Evolutionary conservation across 2,329 filamentous ascomycete genomes (phyloP), one percentile per base, ranked within the genome.

Genomic region (Colletotrichum sp.): DNA sequence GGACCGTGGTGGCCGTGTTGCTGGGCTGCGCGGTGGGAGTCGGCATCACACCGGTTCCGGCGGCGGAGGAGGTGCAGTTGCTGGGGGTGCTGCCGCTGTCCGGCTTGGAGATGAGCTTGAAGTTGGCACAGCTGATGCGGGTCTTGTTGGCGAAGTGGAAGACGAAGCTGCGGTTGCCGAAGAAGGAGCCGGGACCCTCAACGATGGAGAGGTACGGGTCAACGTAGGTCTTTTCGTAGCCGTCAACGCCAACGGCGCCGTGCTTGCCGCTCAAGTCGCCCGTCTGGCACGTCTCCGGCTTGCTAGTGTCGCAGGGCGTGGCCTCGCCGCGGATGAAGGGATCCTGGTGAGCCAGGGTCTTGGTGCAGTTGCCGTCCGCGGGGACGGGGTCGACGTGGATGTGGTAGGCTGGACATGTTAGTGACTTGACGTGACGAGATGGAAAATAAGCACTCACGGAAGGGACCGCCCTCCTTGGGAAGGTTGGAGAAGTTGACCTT

Each of bases 191-290:
- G 55, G 87, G 83, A 43, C 87, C 89, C 16, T 86, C 81, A 58
- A 85, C 80, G 36, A 91, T 89, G 6, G 92, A 91, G n/a, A 89
- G 85, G 80, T 88, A 94, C 27, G 84, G 82, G 80, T 94, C 93
- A 74, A 83, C 80, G 84, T 91, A 94, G 65, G 84, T 85, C 71
- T 82, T 84, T 32, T 82, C 81, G 80, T 89, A 92, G 15, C 88
- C 85, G 77, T 89, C 87, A 3, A 58, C 32, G 48, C 52, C 58
- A 80, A 94, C 89, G 76, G 88, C 88, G 77, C 94, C 94, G 80
- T 93, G 87, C 86, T 96, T 96, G 81, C 94, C 94, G 79, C 91
- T 90, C 71, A 96, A 87, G 82, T 96, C 94, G 78, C 95, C 94
- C 13, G 94, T 91, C 84, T 96, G 91, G 86, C 94, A 97, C 12